Evolutionary conservation across 257 asterid species (phyloP).

Genomic region (Paraleonurus japonicus): DNA sequence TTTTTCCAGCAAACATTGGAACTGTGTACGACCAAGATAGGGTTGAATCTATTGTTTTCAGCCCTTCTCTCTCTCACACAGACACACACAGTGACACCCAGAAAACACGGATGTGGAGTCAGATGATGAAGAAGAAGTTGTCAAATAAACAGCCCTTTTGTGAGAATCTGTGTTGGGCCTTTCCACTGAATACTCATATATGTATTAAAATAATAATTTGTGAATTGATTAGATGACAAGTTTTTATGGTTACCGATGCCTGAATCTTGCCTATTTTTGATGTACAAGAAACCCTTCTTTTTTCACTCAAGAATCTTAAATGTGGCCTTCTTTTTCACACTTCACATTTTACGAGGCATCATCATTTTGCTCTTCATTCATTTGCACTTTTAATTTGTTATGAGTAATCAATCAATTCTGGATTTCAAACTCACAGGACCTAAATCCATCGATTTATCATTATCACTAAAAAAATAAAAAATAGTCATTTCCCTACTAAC

Average conservation of each 20-base stretch:
- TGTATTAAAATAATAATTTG: not conserved
- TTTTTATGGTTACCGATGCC: not conserved
- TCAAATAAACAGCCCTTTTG: slow-evolving; percentile 11
- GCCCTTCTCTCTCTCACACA: slow-evolving; percentile 7
- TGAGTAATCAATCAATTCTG: not conserved
- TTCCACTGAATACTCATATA: not conserved
- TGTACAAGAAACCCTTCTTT: not conserved
- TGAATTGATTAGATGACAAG: not conserved
- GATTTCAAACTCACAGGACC: not conserved
- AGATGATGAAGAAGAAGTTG: slow-evolving; percentile 18
- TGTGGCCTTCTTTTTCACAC: not conserved
- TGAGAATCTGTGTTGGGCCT: not conserved
- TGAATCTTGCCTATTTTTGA: not conserved
- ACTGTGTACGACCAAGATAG: too few relatives aligned
- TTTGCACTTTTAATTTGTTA: not conserved
- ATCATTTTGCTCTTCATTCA: not conserved
- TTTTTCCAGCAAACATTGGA: too few relatives aligned
- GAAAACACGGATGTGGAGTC: slow-evolving; percentile 40
- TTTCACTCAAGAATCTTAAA: not conserved
- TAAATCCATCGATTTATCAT: too few relatives aligned
- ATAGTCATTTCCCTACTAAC: too few relatives aligned
- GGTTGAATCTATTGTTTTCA: too few relatives aligned
- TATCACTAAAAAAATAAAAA: too few relatives aligned
- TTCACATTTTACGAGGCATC: not conserved
- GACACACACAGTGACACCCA: slow-evolving; percentile 31